A percentile compares a stretch with the other conserved stretches of the same genome.
Conservation (phyloP, 768 basidiomycete species). For the Suillus discolor region DNA sequence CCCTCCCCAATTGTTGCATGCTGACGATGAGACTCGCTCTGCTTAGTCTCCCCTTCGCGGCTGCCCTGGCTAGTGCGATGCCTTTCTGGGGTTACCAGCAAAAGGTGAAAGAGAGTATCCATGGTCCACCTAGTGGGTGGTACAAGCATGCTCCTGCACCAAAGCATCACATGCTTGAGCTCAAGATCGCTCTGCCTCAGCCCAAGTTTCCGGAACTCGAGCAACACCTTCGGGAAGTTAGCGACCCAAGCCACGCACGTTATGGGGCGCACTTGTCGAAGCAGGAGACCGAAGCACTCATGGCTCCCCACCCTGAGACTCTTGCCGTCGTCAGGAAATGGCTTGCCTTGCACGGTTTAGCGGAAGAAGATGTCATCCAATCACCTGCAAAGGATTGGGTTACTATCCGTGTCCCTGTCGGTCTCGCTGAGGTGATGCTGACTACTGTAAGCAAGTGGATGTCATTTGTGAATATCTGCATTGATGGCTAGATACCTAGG, state of each 20-base stretch:
- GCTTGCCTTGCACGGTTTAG: constrained; percentile 58
- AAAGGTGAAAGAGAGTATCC: constrained; percentile 53
- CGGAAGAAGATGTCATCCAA: constrained; percentile 46
- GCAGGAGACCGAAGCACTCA: constrained; percentile 62
- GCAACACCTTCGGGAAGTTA: constrained; percentile 55
- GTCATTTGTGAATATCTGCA: not conserved
- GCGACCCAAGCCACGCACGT: constrained; percentile 54
- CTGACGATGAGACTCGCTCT: not conserved
- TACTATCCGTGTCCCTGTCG: constrained; percentile 56
- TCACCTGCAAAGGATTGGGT: constrained; percentile 76
- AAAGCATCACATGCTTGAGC: constrained; percentile 45
- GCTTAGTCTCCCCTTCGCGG: constrained; percentile 10
- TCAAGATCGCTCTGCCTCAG: constrained; percentile 62
- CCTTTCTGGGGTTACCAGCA: constrained; percentile 15
- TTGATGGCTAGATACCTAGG: constrained; percentile 36
- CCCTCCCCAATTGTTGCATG: not conserved
- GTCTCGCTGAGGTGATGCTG: constrained; percentile 67
- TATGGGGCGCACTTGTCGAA: constrained; percentile 66
- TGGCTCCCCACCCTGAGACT: constrained; percentile 58
- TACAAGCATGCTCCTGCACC: constrained; percentile 43
- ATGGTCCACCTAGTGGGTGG: constrained; percentile 51
- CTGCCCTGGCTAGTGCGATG: constrained; percentile 17
- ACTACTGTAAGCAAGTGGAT: constrained; percentile 49
- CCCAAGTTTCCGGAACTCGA: constrained; percentile 52
- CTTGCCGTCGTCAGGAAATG: constrained; percentile 59